phyloP scores from a whole-genome alignment of 306 rosid species.

The Malus sylvestris region DNA sequence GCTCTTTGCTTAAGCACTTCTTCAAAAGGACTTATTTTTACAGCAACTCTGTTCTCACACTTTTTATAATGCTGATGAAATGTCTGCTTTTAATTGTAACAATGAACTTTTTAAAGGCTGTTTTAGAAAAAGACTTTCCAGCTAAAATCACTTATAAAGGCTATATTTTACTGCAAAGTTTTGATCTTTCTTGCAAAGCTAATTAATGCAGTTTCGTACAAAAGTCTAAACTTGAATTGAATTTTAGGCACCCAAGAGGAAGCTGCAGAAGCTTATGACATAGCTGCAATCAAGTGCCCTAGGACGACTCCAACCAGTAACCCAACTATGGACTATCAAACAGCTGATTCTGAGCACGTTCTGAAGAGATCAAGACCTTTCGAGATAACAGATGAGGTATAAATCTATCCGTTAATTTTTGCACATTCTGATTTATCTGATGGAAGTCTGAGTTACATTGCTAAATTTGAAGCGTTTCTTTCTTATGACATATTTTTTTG shows the following conservation, averaged over 20 bases:
- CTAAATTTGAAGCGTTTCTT: not conserved
- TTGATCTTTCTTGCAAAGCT: not conserved
- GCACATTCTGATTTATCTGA: conserved; percentile 14
- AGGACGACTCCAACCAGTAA: conserved; percentile 93
- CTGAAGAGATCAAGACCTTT: conserved; percentile 92
- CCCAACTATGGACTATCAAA: conserved; percentile 92
- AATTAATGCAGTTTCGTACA: not conserved
- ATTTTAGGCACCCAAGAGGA: conserved; percentile 93
- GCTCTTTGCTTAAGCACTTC: conserved; percentile 2
- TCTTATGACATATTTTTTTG: not conserved
- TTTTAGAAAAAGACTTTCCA: conserved; percentile 10
- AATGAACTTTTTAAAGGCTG: conserved; percentile 48
- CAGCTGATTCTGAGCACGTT: conserved; percentile 94
- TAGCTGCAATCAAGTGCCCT: conserved; percentile 97
- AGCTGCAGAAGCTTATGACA: conserved; percentile 96
- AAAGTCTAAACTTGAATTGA: not conserved
- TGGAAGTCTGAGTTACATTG: conserved; percentile 14
- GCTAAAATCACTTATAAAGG: conserved; percentile 19
- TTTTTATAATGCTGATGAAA: conserved; percentile 48
- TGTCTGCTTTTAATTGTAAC: not conserved
- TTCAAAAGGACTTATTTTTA: not conserved
- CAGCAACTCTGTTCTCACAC: conserved; percentile 24
- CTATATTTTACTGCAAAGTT: not conserved
- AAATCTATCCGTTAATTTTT: conserved; percentile 8
- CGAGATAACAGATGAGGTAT: conserved; percentile 86